phyloP scores from a whole-genome alignment of 495 filamentous ascomycete genomes.

The Hypoxylon trugodes region DNA sequence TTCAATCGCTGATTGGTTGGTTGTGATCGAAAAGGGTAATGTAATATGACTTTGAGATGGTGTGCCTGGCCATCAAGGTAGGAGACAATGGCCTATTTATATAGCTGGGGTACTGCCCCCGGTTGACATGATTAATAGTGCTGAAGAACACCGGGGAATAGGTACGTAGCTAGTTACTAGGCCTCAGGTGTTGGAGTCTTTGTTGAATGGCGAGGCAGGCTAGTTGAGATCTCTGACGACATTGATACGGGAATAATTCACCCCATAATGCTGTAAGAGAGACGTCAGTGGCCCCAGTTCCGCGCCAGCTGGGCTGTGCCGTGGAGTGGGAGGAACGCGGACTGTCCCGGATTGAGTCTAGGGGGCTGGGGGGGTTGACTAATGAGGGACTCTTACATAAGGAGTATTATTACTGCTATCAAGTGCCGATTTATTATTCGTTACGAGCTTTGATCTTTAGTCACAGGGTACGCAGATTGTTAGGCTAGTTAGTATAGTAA shows the following conservation, averaged over 20 bases:
- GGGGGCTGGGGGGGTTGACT: not conserved
- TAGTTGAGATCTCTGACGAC: conserved; percentile 31
- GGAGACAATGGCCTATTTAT: conserved; percentile 34
- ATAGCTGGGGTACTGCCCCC: too few relatives aligned
- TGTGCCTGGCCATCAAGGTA: conserved; percentile 38
- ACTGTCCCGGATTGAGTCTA: conserved; percentile 19
- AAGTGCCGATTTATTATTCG: conserved; percentile 7
- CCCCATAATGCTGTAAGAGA: conserved; percentile 23
- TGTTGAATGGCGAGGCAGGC: not conserved
- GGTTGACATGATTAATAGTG: too few relatives aligned
- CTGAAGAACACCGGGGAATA: too few relatives aligned
- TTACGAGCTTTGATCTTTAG: not conserved
- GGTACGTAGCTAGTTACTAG: too few relatives aligned
- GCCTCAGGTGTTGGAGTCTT: conserved; percentile 2
- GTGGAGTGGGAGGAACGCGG: not conserved
- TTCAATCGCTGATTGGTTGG: conserved; percentile 35
- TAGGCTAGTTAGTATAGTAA: not conserved
- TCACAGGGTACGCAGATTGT: not conserved
- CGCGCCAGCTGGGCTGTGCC: not conserved
- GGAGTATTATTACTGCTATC: not conserved
- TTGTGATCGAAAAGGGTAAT: conserved; percentile 25
- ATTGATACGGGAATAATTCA: too few relatives aligned
- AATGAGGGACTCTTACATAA: conserved; percentile 20
- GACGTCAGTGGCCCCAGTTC: conserved; percentile 31
- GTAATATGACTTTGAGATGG: not conserved